Base-by-base conservation (phyloP, 2,329 filamentous ascomycete species). In the Mycocentrospora acerina region DNA sequence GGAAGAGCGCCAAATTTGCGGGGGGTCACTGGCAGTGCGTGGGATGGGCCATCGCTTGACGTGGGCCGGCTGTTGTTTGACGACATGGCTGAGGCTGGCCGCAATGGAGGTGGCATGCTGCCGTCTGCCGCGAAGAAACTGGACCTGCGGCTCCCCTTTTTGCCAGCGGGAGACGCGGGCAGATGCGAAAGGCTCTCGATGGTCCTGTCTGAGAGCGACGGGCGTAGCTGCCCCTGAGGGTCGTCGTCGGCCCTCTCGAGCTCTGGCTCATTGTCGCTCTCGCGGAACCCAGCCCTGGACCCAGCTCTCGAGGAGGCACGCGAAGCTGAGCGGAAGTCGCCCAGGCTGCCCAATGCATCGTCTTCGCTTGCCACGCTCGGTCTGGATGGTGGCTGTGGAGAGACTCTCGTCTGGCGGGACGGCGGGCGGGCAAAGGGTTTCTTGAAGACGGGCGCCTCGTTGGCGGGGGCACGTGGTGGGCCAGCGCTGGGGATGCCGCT, bases 101-200 rank as follows among this genome's bases (percentile, higher is more conserved):
- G 73, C 70, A 85, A 49, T 65, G 88, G 57, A 4, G 85, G 78
- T 13, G 76, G 74, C 68, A 79, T 78, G 6, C 77, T 73, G 42
- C 78, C 78, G n/a, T 82, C 75, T 2, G 74, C 68, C 32, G 81
- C 82, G 60, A 87, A 93, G 64, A 95, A 90, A 38, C 80, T 82
- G 0, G 88, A 88, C 7, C 78, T 73, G 37, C 82, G 80, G 42
- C 81, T 80, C 35, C 48, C 76, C 80, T 30, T 86, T 66, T 1
- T 80, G 17, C 80, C 44, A 14, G 57, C 57, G 3, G 90, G 90
- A 1, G 90, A 93, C 0, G 87, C 82, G 0, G 90, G 87, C 19
- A 95, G 72, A 31, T 82, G 80, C 3, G 89, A 79, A 5, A 96
- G 71, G 0, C 88, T 95, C 63, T 95, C 88, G 28, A 95, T 83